These are phyloP conservation scores for Neurospora terricola DNA, from an alignment of 495 filamentous ascomycete genomes.

Conservation along the genomic window DNA sequence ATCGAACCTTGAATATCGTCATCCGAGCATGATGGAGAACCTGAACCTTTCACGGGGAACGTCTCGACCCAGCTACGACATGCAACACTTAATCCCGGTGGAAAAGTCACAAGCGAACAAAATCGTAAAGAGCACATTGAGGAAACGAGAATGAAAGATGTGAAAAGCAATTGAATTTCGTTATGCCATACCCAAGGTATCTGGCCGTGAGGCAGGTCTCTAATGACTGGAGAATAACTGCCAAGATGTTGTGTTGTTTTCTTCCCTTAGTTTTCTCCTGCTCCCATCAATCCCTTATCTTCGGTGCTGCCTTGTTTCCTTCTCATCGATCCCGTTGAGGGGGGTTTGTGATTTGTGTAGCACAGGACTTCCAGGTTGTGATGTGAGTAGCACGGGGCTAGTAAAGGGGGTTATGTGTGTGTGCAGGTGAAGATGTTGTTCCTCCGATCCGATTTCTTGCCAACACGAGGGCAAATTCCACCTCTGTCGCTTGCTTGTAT, in stretches of 20 bases:
- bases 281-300: neutral
- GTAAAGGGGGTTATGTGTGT: neutral
- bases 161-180: neutral
- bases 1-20: neutral
- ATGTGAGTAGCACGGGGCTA: neutral
- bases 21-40: neutral
- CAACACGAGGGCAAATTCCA: neutral
- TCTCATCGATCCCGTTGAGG: neutral
- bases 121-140: neutral
- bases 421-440: neutral
- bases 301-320: neutral
- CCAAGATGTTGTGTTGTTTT: neutral
- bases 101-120: too few species aligned
- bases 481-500: neutral
- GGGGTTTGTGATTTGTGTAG: neutral
- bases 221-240: neutral
- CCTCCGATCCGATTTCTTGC: neutral
- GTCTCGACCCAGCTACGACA: neutral
- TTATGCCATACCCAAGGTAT: neutral
- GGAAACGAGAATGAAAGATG: neutral
- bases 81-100: neutral
- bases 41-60: neutral
- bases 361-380: neutral
- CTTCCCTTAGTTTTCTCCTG: too few species aligned
- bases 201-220: neutral